Base-by-base conservation (phyloP, 1,284 basidiomycete genomes). In the Rugosomyces carneus region DNA sequence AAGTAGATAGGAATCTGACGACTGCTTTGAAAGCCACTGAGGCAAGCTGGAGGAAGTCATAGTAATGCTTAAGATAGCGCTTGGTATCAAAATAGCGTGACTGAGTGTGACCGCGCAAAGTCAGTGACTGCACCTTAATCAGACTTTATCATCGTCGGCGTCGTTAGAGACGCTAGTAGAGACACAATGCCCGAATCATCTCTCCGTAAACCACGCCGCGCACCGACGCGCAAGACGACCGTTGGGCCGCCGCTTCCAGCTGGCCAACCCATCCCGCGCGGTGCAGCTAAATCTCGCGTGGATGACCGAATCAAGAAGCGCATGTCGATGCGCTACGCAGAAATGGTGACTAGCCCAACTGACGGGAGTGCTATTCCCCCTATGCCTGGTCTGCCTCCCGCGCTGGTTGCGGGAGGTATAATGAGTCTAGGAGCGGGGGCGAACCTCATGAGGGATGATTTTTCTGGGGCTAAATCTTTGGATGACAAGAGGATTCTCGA, bases 271-370 rank as follows among this genome's bases (percentile, higher is more conserved):
- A 56, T 58, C 23, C 61, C 63, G 15, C 61, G 66, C 51, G 65
- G 72, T 60, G 67, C 65, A 2, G 72, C 77, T 57, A 88, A 85
- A 63, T 83, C 84, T 47, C 76, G 82, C 46, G 84, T 94, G 46
- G 89, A 90, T 63, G 92, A 93, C 75, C 90, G 89, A 71, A 91
- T 94, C 66, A 91, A 90, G 77, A 89, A 90, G 67, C 84, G 92
- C 53, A 84, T 93, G 81, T 92, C 89, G 13, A 88, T 84, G 76
- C 80, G 91, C 62, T 94, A 90, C 75, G 85, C 86, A 40, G 86
- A 89, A 53, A 85, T 89, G 49, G 52, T 56, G 41, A 84, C 84
- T 2, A 70, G 73, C 11, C 80, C 84, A 3, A 79, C 78, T 1
- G 71, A 78, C 37, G 62, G 69, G 0, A 61, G 63, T 24, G 61